These are phyloP conservation scores for Silene noctiflora DNA, from an alignment of 179 eudicot species.

Conservation along the genomic window DNA sequence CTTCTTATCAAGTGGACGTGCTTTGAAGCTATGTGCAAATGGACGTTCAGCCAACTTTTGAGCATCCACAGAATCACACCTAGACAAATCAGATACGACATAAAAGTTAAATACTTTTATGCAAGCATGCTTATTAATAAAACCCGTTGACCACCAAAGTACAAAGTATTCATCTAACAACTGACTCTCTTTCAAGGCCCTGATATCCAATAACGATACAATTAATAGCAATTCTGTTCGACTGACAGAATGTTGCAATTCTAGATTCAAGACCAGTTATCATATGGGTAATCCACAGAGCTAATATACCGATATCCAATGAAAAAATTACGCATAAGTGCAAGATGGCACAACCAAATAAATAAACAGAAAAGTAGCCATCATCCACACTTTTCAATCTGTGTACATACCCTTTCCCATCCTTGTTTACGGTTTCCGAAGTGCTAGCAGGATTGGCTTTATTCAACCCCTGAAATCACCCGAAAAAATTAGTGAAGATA, in stretches of 20 bases:
- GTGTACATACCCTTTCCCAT: conserved; percentile 43
- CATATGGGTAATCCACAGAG: too few species aligned
- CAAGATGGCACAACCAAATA: neutral
- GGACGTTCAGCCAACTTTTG: conserved; percentile 37
- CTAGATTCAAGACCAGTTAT: too few species aligned
- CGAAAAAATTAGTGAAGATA: neutral
- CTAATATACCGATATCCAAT: too few species aligned
- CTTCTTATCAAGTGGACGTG: conserved; percentile 78
- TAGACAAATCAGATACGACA: conserved; percentile 24
- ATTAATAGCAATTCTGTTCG: too few species aligned
- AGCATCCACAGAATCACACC: conserved; percentile 36
- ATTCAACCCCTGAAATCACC: conserved; percentile 29
- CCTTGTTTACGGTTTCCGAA: conserved; percentile 37
- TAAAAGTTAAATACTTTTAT: neutral
- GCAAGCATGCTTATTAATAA: neutral
- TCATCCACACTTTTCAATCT: neutral
- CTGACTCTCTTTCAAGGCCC: neutral
- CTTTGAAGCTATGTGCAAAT: conserved; percentile 54
- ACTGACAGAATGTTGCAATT: too few species aligned
- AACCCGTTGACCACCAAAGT: neutral
- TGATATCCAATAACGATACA: too few species aligned
- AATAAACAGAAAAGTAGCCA: neutral
- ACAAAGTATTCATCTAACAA: neutral
- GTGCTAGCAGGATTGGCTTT: conserved; percentile 27
- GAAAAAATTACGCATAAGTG: neutral